These are phyloP conservation scores for Parvularia atlantis DNA, from an alignment of 78 protist species.

Conservation along the genomic window DNA sequence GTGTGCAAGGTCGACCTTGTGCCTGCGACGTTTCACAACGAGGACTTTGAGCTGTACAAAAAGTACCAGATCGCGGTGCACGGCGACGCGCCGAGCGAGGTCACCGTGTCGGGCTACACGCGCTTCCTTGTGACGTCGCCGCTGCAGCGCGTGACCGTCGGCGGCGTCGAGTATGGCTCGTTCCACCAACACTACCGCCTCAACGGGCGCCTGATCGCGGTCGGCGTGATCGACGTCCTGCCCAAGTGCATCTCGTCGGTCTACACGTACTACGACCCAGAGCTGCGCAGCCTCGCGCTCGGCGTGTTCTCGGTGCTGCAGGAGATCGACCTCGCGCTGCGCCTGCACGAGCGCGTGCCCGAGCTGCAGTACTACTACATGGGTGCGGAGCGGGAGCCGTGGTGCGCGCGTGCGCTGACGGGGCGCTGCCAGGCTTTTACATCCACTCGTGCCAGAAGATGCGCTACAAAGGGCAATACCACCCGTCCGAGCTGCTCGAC, in stretches of 20 bases:
- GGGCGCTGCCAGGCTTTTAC: not conserved
- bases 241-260: slow-evolving; percentile 70
- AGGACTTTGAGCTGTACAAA: slow-evolving; percentile 24
- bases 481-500: slow-evolving; percentile 46
- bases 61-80: slow-evolving; percentile 28
- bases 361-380: slow-evolving; percentile 49
- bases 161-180: slow-evolving; percentile 52
- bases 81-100: slow-evolving; percentile 26
- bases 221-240: slow-evolving; percentile 66
- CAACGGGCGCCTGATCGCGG: slow-evolving; percentile 63
- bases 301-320: slow-evolving; percentile 35
- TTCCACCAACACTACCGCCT: slow-evolving; percentile 64
- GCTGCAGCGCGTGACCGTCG: not conserved
- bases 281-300: slow-evolving; percentile 19
- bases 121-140: slow-evolving; percentile 15
- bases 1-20: not conserved
- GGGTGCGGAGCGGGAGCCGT: slow-evolving; percentile 17
- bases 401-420: not conserved
- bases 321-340: not conserved
- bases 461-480: slow-evolving; percentile 46
- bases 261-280: slow-evolving; percentile 71
- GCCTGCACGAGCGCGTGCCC: slow-evolving; percentile 9
- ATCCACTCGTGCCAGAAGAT: slow-evolving; percentile 57
- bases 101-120: slow-evolving; percentile 6
- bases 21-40: slow-evolving; percentile 3